Conservation (phyloP, 2,329 filamentous ascomycete species). For the Sarocladiaceae sp. region DNA sequence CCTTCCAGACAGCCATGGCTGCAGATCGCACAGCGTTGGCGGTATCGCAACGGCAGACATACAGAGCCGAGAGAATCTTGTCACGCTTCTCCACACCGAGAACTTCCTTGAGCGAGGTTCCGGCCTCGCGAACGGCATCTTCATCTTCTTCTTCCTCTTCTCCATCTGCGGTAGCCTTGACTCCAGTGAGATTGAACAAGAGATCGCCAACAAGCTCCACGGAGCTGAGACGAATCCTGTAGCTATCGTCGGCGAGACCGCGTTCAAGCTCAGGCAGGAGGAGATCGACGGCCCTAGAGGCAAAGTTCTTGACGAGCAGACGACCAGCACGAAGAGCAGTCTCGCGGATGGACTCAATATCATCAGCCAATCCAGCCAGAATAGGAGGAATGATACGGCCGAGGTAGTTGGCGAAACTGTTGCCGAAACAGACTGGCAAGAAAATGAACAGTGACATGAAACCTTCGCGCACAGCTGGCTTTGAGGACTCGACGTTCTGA, state of each 20-base stretch:
- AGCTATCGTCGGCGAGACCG: constrained; percentile 93
- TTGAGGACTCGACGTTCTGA: constrained; percentile 90
- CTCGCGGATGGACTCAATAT: constrained; percentile 93
- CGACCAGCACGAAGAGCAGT: constrained; percentile 93
- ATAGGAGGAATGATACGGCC: constrained; percentile 95
- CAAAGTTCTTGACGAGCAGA: constrained; percentile 96
- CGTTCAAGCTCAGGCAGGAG: constrained; percentile 92
- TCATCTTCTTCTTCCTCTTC: constrained; percentile 80
- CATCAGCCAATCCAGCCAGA: constrained; percentile 87
- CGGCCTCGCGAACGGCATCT: constrained; percentile 75
- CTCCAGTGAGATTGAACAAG: constrained; percentile 95
- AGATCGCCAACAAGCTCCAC: constrained; percentile 96
- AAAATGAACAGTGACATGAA: constrained; percentile 99
- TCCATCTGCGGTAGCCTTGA: constrained; percentile 71
- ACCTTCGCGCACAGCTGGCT: constrained; percentile 86
- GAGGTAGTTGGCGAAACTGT: constrained; percentile 95
- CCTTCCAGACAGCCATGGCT: constrained; percentile 94
- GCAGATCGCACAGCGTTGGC: constrained; percentile 85
- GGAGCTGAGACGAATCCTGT: constrained; percentile 96
- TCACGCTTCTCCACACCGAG: constrained; percentile 95
- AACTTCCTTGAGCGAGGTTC: constrained; percentile 87
- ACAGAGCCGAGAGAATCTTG: constrained; percentile 94
- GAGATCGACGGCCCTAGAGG: constrained; percentile 88
- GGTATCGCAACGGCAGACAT: constrained; percentile 97
- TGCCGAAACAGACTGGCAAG: constrained; percentile 96